A percentile compares a stretch with the other conserved stretches of the same genome.
phyloP scores from a whole-genome alignment of 768 basidiomycete species.

The Boletus coccyginus region DNA sequence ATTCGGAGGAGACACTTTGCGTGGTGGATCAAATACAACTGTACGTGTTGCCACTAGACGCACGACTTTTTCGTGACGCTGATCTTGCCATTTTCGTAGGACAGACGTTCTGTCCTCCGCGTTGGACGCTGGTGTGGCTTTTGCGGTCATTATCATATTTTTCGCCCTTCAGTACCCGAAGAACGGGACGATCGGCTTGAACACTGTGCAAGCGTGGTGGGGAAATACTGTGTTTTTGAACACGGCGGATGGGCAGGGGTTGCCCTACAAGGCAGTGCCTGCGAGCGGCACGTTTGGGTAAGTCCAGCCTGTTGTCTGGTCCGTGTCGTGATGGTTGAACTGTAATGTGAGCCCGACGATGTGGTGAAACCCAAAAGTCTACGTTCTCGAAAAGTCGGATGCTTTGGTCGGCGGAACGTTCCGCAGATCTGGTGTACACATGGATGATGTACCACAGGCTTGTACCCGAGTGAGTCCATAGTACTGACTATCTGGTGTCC shows the following conservation, averaged over 20 bases:
- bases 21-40: slow-evolving; percentile 63
- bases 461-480: too few species aligned
- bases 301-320: not conserved
- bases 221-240: slow-evolving; percentile 48
- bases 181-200: slow-evolving; percentile 54
- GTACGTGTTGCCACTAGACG: slow-evolving; percentile 14
- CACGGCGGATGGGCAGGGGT: slow-evolving; percentile 11
- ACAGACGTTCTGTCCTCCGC: slow-evolving; percentile 66
- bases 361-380: slow-evolving; percentile 1
- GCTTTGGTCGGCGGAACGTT: too few species aligned
- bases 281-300: slow-evolving; percentile 26
- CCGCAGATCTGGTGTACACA: too few species aligned
- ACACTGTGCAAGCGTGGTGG: slow-evolving; percentile 63
- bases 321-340: not conserved
- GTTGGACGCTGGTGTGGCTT: slow-evolving; percentile 64
- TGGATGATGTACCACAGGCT: too few species aligned
- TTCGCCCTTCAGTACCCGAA: slow-evolving; percentile 60
- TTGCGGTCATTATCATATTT: slow-evolving; percentile 54
- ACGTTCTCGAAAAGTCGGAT: too few species aligned
- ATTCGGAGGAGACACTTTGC: too few species aligned
- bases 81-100: not conserved
- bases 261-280: slow-evolving; percentile 8
- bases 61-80: slow-evolving; percentile 12
- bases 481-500: too few species aligned
- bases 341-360: slow-evolving; percentile 1